Evolutionary conservation across 202 grass and related monocot genomes (phyloP).

Genomic region (Hordeum pubiflorum): DNA sequence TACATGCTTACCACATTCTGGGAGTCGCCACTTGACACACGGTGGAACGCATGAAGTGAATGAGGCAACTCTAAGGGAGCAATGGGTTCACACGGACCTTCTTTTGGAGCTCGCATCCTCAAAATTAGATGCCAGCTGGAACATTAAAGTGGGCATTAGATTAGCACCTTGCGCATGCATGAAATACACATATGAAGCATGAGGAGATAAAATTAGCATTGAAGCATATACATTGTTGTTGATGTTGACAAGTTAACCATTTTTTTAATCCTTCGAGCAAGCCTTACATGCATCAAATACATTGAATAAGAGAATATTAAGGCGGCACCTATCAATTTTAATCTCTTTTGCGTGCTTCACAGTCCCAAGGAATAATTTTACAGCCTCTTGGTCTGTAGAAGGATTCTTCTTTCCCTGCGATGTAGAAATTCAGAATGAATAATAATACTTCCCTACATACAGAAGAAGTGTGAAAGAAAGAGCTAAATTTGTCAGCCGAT

Average conservation of each 20-base stretch:
- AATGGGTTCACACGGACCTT: constrained; percentile 73
- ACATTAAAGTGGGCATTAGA: constrained; percentile 14
- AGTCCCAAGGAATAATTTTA: constrained; percentile 61
- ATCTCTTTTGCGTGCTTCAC: constrained; percentile 76
- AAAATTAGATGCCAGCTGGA: constrained; percentile 94
- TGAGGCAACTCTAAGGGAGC: constrained; percentile 84
- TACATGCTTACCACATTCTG: constrained; percentile 58
- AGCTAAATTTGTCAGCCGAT: neutral
- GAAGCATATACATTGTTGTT: neutral
- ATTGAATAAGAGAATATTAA: neutral
- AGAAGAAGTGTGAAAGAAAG: constrained; percentile 16
- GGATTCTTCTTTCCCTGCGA: constrained; percentile 92
- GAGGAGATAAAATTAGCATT: neutral
- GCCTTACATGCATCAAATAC: neutral
- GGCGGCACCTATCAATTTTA: constrained; percentile 67
- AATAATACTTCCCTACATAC: constrained; percentile 9
- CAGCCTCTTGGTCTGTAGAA: constrained; percentile 56
- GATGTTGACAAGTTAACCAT: constrained; percentile 2
- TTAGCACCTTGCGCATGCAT: neutral
- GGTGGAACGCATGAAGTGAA: constrained; percentile 80
- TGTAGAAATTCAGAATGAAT: constrained; percentile 13
- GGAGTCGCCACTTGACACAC: constrained; percentile 56
- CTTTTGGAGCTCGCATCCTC: constrained; percentile 69
- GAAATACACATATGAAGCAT: neutral
- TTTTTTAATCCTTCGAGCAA: neutral